Conservation (phyloP, 768 basidiomycete species). For the Xerocomus spinulosus region DNA sequence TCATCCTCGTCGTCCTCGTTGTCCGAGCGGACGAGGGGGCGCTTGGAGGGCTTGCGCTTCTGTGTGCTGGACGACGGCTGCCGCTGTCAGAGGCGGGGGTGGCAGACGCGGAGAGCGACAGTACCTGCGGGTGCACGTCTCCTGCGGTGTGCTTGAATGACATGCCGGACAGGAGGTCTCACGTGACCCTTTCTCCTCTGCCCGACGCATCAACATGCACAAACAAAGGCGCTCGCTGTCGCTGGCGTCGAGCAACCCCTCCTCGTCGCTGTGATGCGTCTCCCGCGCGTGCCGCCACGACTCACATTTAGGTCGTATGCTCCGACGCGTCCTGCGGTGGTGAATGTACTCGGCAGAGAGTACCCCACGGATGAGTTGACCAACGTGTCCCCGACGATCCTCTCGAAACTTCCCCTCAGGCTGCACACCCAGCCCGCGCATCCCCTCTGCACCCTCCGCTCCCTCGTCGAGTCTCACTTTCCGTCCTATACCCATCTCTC, state of each 20-base stretch:
- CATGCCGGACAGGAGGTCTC: neutral
- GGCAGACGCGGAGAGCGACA: neutral
- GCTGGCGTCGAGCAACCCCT: neutral
- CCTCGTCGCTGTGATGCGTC: slow-evolving; percentile 15
- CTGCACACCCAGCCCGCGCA: slow-evolving; percentile 77
- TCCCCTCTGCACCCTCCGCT: slow-evolving; percentile 81
- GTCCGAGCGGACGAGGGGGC: slow-evolving; percentile 34
- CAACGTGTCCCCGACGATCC: slow-evolving; percentile 82
- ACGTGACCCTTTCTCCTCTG: neutral
- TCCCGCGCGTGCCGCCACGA: slow-evolving; percentile 3
- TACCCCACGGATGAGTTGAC: slow-evolving; percentile 77
- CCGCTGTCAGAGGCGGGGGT: slow-evolving; percentile 6
- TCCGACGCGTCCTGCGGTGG: slow-evolving; percentile 10
- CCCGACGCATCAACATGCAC: neutral
- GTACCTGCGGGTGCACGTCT: slow-evolving; percentile 21
- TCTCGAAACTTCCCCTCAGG: slow-evolving; percentile 70
- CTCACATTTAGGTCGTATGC: slow-evolving; percentile 11
- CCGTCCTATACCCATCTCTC: slow-evolving; percentile 66
- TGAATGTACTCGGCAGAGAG: slow-evolving; percentile 57
- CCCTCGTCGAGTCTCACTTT: slow-evolving; percentile 82
- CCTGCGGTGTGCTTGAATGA: neutral
- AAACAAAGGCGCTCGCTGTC: slow-evolving; percentile 19
- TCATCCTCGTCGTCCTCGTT: slow-evolving; percentile 27
- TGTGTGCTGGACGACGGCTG: slow-evolving; percentile 14
- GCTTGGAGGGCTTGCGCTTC: slow-evolving; percentile 24